These are phyloP conservation scores for Diaporthe helianthi DNA, from an alignment of 2,329 filamentous ascomycete genomes.

Conservation along the genomic window DNA sequence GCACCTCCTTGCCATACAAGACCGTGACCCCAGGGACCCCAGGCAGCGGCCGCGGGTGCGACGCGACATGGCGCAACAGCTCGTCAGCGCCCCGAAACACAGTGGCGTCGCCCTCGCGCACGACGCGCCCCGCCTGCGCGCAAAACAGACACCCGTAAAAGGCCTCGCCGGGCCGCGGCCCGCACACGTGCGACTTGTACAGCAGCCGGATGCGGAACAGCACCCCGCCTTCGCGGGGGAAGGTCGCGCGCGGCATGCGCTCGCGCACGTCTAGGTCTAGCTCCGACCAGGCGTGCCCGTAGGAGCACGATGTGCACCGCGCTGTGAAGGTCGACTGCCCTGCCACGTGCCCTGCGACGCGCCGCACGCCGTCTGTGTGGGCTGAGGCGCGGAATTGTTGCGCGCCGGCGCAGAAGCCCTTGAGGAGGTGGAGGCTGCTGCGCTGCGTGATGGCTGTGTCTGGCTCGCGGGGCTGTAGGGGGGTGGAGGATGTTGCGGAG, in stretches of 20 bases:
- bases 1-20: conserved; percentile 43
- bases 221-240: conserved; percentile 38
- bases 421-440: conserved; percentile 46
- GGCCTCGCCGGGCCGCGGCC: conserved; percentile 42
- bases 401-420: conserved; percentile 50
- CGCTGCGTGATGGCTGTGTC: conserved; percentile 45
- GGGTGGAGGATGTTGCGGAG: conserved; percentile 15
- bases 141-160: conserved; percentile 51
- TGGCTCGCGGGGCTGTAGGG: conserved; percentile 34
- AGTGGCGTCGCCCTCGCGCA: conserved; percentile 50
- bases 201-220: conserved; percentile 50
- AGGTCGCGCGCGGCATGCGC: conserved; percentile 22
- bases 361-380: conserved; percentile 47
- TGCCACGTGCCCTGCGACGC: conserved; percentile 39
- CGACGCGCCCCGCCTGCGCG: conserved; percentile 43
- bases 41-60: conserved; percentile 50
- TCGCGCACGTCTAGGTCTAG: conserved; percentile 32
- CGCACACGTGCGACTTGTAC: conserved; percentile 51
- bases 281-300: conserved; percentile 32
- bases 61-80: conserved; percentile 48
- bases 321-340: conserved; percentile 3
- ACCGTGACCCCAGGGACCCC: conserved; percentile 47
- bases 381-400: conserved; percentile 45
- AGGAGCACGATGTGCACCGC: conserved; percentile 35
- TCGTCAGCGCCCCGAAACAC: conserved; percentile 48